Percentiles rank a stretch among this genome's conserved stretches.
These are phyloP conservation scores for Quercus agrifolia DNA, from an alignment of 306 rosid species.

Conservation along the genomic window DNA sequence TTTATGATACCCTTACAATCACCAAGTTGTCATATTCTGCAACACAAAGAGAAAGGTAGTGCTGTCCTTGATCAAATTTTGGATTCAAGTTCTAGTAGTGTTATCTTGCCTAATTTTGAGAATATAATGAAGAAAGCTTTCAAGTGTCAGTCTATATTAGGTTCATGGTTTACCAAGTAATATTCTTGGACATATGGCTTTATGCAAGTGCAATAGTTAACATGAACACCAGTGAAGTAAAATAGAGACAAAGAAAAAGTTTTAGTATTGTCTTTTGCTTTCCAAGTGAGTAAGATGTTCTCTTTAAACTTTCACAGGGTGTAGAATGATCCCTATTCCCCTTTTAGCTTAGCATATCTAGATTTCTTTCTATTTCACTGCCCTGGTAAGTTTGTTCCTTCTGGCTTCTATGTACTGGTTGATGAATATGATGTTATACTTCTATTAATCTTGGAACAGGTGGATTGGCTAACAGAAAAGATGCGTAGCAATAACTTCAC, in stretches of 20 bases:
- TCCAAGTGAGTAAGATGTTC: neutral
- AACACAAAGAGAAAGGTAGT: slow-evolving; percentile 94
- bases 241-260: neutral
- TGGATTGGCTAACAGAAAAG: slow-evolving; percentile 96
- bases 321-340: neutral
- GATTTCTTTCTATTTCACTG: neutral
- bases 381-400: neutral
- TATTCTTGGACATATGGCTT: neutral
- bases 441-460: slow-evolving; percentile 42
- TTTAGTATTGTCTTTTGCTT: neutral
- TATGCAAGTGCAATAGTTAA: neutral
- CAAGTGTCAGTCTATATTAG: neutral
- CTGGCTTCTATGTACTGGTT: neutral
- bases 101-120: neutral
- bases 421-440: neutral
- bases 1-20: slow-evolving; percentile 91
- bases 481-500: slow-evolving; percentile 96
- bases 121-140: neutral
- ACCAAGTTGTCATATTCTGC: slow-evolving; percentile 99
- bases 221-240: neutral
- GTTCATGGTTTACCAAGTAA: neutral
- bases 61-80: neutral
- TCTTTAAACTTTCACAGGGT: neutral
- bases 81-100: neutral
- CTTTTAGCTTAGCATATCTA: neutral